Conservation (phyloP, 2,329 filamentous ascomycete species). For the Venturia effusa region DNA sequence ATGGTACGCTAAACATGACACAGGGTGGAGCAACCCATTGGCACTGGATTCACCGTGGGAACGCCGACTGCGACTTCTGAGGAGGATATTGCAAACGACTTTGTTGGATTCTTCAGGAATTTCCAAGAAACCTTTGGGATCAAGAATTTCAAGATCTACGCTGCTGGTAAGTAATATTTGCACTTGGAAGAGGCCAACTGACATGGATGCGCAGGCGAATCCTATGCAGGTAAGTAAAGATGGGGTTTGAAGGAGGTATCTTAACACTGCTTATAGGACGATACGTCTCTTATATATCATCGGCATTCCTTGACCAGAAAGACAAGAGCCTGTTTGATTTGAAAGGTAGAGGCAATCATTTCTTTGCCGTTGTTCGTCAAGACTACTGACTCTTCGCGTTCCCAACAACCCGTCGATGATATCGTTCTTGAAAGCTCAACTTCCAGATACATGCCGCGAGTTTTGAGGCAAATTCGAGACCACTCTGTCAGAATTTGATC, state of each 20-base stretch:
- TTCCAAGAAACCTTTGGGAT: conserved; percentile 15
- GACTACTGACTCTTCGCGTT: not conserved
- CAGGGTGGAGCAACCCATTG: conserved; percentile 16
- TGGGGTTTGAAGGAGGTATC: not conserved
- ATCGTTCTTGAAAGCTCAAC: not conserved
- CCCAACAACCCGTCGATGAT: not conserved
- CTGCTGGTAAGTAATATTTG: conserved; percentile 13
- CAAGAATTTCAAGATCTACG: conserved; percentile 15
- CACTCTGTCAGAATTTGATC: not conserved
- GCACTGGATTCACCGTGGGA: conserved; percentile 14
- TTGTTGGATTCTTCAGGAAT: conserved; percentile 15
- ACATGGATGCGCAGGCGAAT: conserved; percentile 8
- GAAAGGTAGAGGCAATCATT: not conserved
- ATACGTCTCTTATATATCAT: conserved; percentile 14
- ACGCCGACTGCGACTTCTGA: conserved; percentile 11
- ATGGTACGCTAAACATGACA: not conserved
- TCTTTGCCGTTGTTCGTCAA: not conserved
- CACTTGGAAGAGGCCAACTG: not conserved
- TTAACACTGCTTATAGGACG: conserved; percentile 9
- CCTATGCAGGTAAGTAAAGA: conserved; percentile 13
- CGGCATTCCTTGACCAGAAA: conserved; percentile 13
- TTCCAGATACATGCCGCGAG: not conserved
- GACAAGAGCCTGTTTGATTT: conserved; percentile 13
- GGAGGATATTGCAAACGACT: conserved; percentile 14
- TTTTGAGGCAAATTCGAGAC: not conserved